Conservation (phyloP, 148 eudicot genomes). For the Selenicereus undatus region DNA sequence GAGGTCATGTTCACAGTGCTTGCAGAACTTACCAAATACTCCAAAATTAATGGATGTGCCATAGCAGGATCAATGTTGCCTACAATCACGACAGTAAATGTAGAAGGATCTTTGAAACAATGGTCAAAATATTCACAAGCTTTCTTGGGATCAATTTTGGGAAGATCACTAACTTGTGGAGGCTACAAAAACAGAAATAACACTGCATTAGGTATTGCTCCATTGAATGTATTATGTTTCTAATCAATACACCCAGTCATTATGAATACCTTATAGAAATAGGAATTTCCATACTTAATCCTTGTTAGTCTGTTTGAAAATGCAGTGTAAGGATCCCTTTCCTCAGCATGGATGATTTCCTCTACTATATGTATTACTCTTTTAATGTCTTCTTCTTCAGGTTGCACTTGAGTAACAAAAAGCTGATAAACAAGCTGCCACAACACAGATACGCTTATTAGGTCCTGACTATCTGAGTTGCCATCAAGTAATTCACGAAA, state of each 20-base stretch:
- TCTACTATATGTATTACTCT: constrained; percentile 71
- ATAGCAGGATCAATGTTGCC: constrained; percentile 72
- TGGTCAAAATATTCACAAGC: constrained; percentile 75
- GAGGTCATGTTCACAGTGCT: background rate
- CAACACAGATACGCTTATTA: background rate
- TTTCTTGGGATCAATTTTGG: constrained; percentile 67
- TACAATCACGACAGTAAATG: constrained; percentile 71
- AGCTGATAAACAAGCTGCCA: constrained; percentile 80
- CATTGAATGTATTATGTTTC: background rate
- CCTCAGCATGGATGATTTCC: constrained; percentile 65
- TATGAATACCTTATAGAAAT: constrained; percentile 58
- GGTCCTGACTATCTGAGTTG: background rate
- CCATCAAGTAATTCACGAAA: background rate
- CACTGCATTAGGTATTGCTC: constrained; percentile 6
- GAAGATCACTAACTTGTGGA: constrained; percentile 54
- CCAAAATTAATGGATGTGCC: constrained; percentile 60
- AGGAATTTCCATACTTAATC: constrained; percentile 77
- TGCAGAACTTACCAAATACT: constrained; percentile 63
- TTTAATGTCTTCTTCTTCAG: constrained; percentile 67
- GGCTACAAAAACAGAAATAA: constrained; percentile 52
- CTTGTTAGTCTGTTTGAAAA: constrained; percentile 69
- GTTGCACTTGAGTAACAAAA: constrained; percentile 57
- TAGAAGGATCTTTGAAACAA: constrained; percentile 85
- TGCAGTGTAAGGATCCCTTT: constrained; percentile 77
- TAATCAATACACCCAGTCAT: background rate